phyloP scores from a whole-genome alignment of 106 monocot genomes.

The Posidonia australis region DNA sequence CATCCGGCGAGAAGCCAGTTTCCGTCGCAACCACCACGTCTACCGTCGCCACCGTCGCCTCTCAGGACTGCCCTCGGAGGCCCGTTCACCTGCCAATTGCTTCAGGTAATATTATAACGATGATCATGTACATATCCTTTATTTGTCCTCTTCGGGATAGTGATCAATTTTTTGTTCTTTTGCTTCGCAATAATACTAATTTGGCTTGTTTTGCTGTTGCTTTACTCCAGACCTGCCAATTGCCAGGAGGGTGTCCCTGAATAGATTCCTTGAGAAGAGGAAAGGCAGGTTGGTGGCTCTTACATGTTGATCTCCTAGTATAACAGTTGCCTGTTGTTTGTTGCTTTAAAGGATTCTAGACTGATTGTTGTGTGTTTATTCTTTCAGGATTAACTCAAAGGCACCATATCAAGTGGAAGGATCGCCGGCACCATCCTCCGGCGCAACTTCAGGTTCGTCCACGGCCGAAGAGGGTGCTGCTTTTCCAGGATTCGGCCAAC shows the following conservation, averaged over 20 bases:
- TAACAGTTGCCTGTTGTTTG: not conserved
- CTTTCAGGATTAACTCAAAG: slow-evolving; percentile 20
- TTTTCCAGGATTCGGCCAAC: not conserved
- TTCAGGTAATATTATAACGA: not conserved
- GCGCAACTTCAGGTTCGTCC: not conserved
- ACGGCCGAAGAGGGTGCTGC: not conserved
- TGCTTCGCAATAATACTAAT: not conserved
- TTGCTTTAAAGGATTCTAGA: not conserved
- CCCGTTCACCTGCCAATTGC: not conserved
- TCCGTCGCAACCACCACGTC: not conserved
- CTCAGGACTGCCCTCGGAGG: not conserved
- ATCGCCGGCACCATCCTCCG: not conserved
- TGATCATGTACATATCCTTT: too few relatives aligned
- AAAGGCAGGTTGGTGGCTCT: slow-evolving; percentile 29
- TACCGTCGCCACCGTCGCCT: not conserved
- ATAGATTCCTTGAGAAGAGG: slow-evolving; percentile 40
- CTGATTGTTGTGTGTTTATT: not conserved
- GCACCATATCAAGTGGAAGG: slow-evolving; percentile 26
- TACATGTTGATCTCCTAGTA: not conserved
- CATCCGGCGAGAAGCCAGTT: not conserved
- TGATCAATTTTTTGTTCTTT: not conserved
- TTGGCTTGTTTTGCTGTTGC: not conserved
- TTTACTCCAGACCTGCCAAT: slow-evolving; percentile 22
- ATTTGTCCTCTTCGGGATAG: not conserved
- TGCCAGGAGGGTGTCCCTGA: slow-evolving; percentile 30